Conservation (phyloP, 768 basidiomycete genomes). For the Agaricus sinodeliciosus region DNA sequence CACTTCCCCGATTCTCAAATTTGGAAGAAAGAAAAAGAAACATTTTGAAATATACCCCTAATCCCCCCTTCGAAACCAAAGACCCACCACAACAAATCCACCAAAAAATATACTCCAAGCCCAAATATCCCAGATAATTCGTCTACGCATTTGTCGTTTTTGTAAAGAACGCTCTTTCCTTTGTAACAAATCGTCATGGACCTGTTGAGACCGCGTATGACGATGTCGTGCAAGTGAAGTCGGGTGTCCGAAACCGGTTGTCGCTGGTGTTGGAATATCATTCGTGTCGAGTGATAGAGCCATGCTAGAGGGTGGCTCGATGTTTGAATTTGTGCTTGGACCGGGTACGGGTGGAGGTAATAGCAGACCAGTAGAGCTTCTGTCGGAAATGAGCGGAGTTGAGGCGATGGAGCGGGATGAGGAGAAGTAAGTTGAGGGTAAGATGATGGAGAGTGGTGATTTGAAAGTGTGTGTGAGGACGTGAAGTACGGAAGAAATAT, state of each 20-base stretch:
- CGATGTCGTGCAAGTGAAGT: background rate
- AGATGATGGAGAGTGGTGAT: conserved; percentile 76
- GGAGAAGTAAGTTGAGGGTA: conserved; percentile 35
- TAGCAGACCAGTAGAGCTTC: background rate
- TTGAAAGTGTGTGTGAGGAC: conserved; percentile 80
- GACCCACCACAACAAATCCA: background rate
- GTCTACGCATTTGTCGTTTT: conserved; percentile 57
- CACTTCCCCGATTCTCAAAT: too few species aligned
- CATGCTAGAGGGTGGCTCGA: conserved; percentile 21
- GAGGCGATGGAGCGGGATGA: background rate
- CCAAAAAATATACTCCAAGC: conserved; percentile 42
- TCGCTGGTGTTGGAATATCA: background rate
- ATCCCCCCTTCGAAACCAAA: background rate
- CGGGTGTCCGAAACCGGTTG: background rate
- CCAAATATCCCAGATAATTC: conserved; percentile 80
- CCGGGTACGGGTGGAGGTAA: conserved; percentile 6
- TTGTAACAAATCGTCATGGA: conserved; percentile 67
- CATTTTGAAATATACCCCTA: background rate
- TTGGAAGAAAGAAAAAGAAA: background rate
- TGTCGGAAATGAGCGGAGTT: background rate
- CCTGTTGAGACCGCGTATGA: conserved; percentile 17
- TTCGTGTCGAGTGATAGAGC: conserved; percentile 3
- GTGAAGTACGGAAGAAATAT: conserved; percentile 73
- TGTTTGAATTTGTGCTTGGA: background rate
- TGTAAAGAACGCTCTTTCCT: conserved; percentile 85